Percentiles rank a stretch among this genome's conserved stretches.
Evolutionary conservation across 2,329 filamentous ascomycete species (phyloP).

Genomic region (Teratosphaeria destructans): DNA sequence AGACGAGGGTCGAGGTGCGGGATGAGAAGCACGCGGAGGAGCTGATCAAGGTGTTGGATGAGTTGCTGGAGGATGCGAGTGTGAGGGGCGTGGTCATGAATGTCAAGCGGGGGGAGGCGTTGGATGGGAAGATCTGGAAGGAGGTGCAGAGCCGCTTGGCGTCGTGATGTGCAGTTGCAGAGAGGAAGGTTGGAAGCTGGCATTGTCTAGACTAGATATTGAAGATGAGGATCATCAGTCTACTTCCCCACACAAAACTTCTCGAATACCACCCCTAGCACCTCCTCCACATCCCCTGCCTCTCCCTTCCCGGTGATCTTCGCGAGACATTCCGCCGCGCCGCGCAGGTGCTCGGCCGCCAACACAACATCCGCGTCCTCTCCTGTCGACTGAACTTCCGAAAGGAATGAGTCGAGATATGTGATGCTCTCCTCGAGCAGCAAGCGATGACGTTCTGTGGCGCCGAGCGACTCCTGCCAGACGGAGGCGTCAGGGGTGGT

Average conservation of each 20-base stretch:
- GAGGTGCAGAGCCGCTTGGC: constrained; percentile 16
- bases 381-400: constrained; percentile 32
- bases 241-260: constrained; percentile 50
- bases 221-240: neutral
- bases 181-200: too few species aligned
- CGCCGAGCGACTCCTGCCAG: constrained; percentile 75
- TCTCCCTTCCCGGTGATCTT: constrained; percentile 81
- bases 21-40: constrained; percentile 44
- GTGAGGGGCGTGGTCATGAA: constrained; percentile 77
- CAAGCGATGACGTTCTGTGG: constrained; percentile 79
- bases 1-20: constrained; percentile 58
- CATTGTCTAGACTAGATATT: neutral
- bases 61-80: constrained; percentile 53
- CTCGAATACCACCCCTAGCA: constrained; percentile 93
- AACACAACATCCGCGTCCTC: constrained; percentile 71
- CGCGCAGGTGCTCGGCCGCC: constrained; percentile 78
- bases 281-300: constrained; percentile 83
- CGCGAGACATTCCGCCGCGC: constrained; percentile 68
- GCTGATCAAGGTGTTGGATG: constrained; percentile 50
- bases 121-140: constrained; percentile 17
- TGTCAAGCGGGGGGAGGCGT: constrained; percentile 27
- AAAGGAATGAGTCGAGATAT: constrained; percentile 64
- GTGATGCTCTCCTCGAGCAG: constrained; percentile 63
- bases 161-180: too few species aligned
- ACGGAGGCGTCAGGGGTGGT: constrained; percentile 49